These are phyloP conservation scores for Neurospora discreta DNA, from an alignment of 495 filamentous ascomycete species.

Conservation along the genomic window DNA sequence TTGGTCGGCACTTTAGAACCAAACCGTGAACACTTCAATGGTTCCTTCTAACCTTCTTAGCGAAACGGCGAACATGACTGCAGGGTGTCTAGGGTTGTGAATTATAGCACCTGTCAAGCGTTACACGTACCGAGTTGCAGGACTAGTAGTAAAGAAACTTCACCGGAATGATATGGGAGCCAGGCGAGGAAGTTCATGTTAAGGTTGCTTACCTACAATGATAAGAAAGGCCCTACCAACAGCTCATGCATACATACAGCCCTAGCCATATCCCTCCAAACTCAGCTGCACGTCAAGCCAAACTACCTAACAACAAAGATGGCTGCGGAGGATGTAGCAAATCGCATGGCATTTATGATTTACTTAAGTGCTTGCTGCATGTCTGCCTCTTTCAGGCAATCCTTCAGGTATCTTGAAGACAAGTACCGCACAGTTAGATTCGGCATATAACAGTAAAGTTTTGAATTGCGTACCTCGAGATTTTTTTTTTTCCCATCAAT, in stretches of 20 bases:
- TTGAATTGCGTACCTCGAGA: not conserved
- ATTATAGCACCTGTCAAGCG: not conserved
- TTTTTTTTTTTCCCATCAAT: too few relatives aligned
- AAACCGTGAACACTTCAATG: too few relatives aligned
- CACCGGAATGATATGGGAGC: not conserved
- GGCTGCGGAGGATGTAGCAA: not conserved
- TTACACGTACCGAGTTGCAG: not conserved
- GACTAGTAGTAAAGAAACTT: not conserved
- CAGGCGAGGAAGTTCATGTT: not conserved
- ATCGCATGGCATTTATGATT: not conserved
- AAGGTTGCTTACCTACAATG: too few relatives aligned
- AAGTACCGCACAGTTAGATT: not conserved
- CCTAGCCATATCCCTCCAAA: too few relatives aligned
- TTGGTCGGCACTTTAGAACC: too few relatives aligned
- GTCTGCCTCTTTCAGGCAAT: too few relatives aligned
- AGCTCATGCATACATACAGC: too few relatives aligned
- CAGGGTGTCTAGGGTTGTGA: not conserved
- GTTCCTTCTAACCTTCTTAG: too few relatives aligned
- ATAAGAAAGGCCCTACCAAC: too few relatives aligned
- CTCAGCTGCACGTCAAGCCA: too few relatives aligned
- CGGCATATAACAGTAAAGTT: too few relatives aligned
- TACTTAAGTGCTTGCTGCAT: not conserved
- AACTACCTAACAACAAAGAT: not conserved
- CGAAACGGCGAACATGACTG: not conserved
- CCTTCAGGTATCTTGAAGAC: not conserved